These are phyloP conservation scores for Gnomoniopsis sp. DNA, from an alignment of 2,329 filamentous ascomycete genomes.

Conservation along the genomic window DNA sequence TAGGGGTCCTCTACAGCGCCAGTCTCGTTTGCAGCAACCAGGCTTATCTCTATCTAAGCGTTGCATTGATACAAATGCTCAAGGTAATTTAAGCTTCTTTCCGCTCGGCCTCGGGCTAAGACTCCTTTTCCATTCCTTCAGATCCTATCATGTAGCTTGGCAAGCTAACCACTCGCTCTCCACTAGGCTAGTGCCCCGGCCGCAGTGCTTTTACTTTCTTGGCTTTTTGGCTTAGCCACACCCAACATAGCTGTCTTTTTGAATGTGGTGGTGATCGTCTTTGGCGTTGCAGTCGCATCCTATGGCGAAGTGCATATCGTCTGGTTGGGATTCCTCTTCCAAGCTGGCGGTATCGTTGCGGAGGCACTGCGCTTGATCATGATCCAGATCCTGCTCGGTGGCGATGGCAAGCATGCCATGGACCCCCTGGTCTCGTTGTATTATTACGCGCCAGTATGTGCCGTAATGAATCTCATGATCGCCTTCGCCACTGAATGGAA, in stretches of 20 bases:
- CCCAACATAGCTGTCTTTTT: constrained; percentile 41
- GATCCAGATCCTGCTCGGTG: constrained; percentile 78
- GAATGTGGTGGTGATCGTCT: constrained; percentile 50
- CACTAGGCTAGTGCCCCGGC: constrained; percentile 60
- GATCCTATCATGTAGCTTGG: no score
- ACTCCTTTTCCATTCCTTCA: neutral
- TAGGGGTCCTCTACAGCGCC: constrained; percentile 89
- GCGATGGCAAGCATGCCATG: constrained; percentile 72
- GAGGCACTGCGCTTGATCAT: constrained; percentile 80
- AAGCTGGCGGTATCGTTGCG: constrained; percentile 72
- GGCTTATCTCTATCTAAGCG: constrained; percentile 88
- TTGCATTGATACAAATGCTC: constrained; percentile 97
- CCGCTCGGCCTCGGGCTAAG: neutral
- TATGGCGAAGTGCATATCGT: constrained; percentile 67
- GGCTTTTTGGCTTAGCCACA: constrained; percentile 51
- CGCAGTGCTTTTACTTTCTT: constrained; percentile 63
- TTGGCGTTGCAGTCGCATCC: constrained; percentile 50
- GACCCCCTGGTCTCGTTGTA: constrained; percentile 84
- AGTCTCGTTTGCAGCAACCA: constrained; percentile 92
- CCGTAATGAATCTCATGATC: constrained; percentile 72
- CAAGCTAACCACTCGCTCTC: neutral
- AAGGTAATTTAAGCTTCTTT: constrained; percentile 56
- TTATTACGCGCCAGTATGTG: constrained; percentile 85
- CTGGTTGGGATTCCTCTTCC: constrained; percentile 63
- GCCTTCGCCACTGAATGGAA: constrained; percentile 68